These are phyloP conservation scores for Wolfiporia cocos DNA, from an alignment of 1,284 basidiomycete genomes.

Conservation along the genomic window DNA sequence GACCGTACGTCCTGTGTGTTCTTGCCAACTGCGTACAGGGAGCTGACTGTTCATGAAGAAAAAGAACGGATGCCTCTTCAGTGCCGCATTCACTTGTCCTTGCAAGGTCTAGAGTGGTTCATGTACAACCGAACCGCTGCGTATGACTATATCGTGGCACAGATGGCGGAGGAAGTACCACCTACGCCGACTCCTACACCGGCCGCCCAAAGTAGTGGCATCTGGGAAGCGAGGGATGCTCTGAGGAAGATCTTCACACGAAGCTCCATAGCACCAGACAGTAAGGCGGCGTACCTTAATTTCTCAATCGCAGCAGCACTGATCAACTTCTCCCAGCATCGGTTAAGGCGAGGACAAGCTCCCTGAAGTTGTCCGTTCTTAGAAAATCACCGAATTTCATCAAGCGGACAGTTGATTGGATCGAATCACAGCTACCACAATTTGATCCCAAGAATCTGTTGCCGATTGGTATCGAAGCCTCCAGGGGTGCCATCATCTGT, in stretches of 20 bases:
- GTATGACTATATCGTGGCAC: constrained; percentile 79
- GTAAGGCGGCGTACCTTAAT: constrained; percentile 18
- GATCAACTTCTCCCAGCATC: too few relatives aligned
- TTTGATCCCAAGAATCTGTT: constrained; percentile 75
- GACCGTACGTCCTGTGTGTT: constrained; percentile 29
- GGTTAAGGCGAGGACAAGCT: too few relatives aligned
- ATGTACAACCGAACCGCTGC: constrained; percentile 85
- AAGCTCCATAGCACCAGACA: constrained; percentile 22
- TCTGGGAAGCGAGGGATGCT: constrained; percentile 20
- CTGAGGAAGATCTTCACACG: constrained; percentile 26
- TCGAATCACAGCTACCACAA: constrained; percentile 56
- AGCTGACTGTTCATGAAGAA: constrained; percentile 12
- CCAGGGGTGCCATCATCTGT: constrained; percentile 72
- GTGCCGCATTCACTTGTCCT: constrained; percentile 73
- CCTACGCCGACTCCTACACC: constrained; percentile 18
- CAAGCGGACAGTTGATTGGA: constrained; percentile 39
- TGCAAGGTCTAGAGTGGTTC: constrained; percentile 87
- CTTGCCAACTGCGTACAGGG: too few relatives aligned
- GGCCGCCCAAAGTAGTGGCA: constrained; percentile 6
- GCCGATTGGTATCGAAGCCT: constrained; percentile 71
- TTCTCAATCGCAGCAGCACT: too few relatives aligned
- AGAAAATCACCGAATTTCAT: constrained; percentile 39
- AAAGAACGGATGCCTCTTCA: constrained; percentile 38
- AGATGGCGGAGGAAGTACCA: constrained; percentile 45
- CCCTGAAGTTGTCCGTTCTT: constrained; percentile 23